Base-by-base conservation (phyloP, 352 stramenopile genomes). In the Pythium insidiosum region DNA sequence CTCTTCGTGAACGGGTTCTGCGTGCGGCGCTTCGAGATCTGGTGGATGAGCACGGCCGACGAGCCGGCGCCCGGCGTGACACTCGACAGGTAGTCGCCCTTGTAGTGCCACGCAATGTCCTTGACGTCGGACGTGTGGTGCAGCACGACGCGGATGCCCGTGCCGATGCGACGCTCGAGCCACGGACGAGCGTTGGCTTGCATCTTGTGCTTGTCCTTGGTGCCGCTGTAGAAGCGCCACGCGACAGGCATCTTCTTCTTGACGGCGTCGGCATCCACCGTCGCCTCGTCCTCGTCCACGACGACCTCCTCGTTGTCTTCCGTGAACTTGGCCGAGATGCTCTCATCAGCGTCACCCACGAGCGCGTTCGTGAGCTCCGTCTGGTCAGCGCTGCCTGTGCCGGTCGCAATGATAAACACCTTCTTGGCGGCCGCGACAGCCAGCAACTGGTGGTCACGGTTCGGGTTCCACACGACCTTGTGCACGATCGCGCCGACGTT, bases 21-120 rank as follows among this genome's bases (percentile, higher is more conserved):
- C 16, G 92, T 96, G 43, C 89, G 86, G 34, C 88, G 86, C 70
- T 98, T 98, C 42, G 86, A 97, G n/a, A 99, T 65, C 63, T 99
- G 95, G 62, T 99, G 97, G 56, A 99, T 98, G 31, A 98, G 68
- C 47, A 99, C 95, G 5, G 94, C 76, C 16, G 87, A 81, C 3
- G 94, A 69, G 13, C 80, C 77, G 11, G 88, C 92, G 23, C 84
- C 84, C 1, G 94, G 94, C 31, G 76, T 82, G 29, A 99, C 84
- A 1, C 92, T 98, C 23, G 95, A 86, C 41, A 99, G 84, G 69
- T 99, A 99, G 64, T 99, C 97, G 15, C 97, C 97, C 79, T 99
- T 99, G 54, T 85, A 62, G 62, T 99, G 97, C 97, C 97, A 99
- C 36, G 81, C 64, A 12, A 98, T 73, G 42, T 92, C 87, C 46